These are phyloP conservation scores for Aspergillus sergii DNA, from an alignment of 2,329 filamentous ascomycete species.

Conservation along the genomic window DNA sequence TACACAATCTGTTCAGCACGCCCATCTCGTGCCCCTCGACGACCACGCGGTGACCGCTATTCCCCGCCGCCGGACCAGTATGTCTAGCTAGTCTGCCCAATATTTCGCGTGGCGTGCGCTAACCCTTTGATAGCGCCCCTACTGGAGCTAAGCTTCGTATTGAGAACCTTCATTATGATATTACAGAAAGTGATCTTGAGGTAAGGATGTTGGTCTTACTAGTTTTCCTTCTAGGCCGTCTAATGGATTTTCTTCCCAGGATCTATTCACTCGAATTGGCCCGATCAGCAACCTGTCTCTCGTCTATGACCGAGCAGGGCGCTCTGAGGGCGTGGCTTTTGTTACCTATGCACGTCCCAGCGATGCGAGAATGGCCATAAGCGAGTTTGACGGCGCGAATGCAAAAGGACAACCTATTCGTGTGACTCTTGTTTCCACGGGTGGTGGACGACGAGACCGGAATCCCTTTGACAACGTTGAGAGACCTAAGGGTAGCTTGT, in stretches of 20 bases:
- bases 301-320: conserved; percentile 82
- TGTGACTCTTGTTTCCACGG: conserved; percentile 65
- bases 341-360: conserved; percentile 74
- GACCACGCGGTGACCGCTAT: conserved; percentile 36
- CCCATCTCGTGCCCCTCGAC: conserved; percentile 49
- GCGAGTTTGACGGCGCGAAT: conserved; percentile 85
- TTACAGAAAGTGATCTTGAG: conserved; percentile 80
- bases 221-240: background rate
- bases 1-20: conserved; percentile 32
- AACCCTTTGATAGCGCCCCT: conserved; percentile 46
- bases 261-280: conserved; percentile 78
- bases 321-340: conserved; percentile 81
- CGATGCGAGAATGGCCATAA: conserved; percentile 74
- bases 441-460: conserved; percentile 34
- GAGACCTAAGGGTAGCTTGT: conserved; percentile 63
- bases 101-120: background rate
- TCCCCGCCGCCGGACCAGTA: conserved; percentile 42
- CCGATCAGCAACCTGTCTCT: conserved; percentile 69
- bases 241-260: conserved; percentile 52
- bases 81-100: conserved; percentile 13
- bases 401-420: conserved; percentile 86
- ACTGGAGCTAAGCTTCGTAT: conserved; percentile 74
- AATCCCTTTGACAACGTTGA: conserved; percentile 55
- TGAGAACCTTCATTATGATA: conserved; percentile 89
- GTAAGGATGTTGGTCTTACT: conserved; percentile 48